These are phyloP conservation scores for Acacia melanoxylon DNA, from an alignment of 306 rosid species.

Conservation along the genomic window DNA sequence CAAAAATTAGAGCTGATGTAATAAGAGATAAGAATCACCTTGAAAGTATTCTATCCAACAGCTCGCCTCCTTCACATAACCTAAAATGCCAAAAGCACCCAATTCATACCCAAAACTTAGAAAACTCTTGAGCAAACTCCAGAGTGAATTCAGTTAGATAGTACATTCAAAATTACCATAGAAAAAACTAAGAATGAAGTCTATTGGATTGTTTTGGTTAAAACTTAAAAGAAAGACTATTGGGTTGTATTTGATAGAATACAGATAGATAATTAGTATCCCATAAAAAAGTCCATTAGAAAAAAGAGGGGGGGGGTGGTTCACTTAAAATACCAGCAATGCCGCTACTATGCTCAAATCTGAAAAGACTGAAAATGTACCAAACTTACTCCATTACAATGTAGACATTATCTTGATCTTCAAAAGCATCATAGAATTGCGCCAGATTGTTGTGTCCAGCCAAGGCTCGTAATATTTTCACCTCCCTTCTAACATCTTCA, in stretches of 20 bases:
- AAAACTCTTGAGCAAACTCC: neutral
- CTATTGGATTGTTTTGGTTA: neutral
- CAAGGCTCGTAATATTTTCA: slow-evolving; percentile 68
- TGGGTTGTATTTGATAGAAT: neutral
- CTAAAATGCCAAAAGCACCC: slow-evolving; percentile 41
- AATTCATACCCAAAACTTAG: neutral
- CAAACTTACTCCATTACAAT: slow-evolving; percentile 76
- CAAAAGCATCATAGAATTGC: slow-evolving; percentile 69
- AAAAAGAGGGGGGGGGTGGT: neutral
- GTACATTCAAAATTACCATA: neutral
- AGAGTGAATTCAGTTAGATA: neutral
- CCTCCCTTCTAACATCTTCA: slow-evolving; percentile 72
- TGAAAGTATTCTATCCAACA: slow-evolving; percentile 71
- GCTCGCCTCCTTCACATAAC: slow-evolving; percentile 85
- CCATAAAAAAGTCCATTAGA: neutral
- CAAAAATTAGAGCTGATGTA: neutral
- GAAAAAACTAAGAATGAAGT: neutral
- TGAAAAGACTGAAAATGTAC: slow-evolving; percentile 16
- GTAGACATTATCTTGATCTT: slow-evolving; percentile 76
- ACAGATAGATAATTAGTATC: neutral
- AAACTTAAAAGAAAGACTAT: too few species aligned
- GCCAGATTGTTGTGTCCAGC: slow-evolving; percentile 65
- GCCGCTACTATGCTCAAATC: neutral
- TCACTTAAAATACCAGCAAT: neutral
- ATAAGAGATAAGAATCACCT: slow-evolving; percentile 45